Evolutionary conservation across 306 rosid species (phyloP).

Genomic region (Potentilla sterilis): DNA sequence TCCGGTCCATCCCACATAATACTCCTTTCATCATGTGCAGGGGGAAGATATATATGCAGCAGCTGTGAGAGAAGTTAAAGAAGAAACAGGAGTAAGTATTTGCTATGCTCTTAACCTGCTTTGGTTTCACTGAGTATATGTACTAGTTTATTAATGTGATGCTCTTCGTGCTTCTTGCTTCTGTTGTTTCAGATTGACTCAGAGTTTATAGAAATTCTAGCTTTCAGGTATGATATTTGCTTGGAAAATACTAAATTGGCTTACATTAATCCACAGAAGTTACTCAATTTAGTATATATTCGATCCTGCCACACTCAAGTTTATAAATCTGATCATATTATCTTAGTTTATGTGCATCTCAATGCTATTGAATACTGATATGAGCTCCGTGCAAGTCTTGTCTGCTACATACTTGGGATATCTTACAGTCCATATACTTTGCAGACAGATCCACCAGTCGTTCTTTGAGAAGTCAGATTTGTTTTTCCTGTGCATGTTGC

Average conservation of each 20-base stretch:
- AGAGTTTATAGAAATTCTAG: conserved; percentile 73
- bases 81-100: conserved; percentile 85
- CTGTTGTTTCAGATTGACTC: conserved; percentile 66
- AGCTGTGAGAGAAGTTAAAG: conserved; percentile 80
- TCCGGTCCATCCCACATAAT: conserved; percentile 19
- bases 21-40: conserved; percentile 31
- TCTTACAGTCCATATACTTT: conserved; percentile 9
- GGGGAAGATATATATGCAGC: conserved; percentile 85
- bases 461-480: conserved; percentile 85
- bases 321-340: not conserved
- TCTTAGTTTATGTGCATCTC: not conserved
- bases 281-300: not conserved
- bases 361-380: not conserved
- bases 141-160: not conserved
- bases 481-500: conserved; percentile 74
- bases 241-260: not conserved
- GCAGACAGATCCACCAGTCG: conserved; percentile 68
- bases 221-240: conserved; percentile 58
- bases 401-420: not conserved
- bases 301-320: not conserved
- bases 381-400: not conserved
- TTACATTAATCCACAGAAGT: not conserved
- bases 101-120: not conserved
- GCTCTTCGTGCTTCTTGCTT: conserved; percentile 15
- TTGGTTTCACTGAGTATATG: not conserved